Conservation (phyloP, 2,329 filamentous ascomycete species). For the Penicillium decumbens region DNA sequence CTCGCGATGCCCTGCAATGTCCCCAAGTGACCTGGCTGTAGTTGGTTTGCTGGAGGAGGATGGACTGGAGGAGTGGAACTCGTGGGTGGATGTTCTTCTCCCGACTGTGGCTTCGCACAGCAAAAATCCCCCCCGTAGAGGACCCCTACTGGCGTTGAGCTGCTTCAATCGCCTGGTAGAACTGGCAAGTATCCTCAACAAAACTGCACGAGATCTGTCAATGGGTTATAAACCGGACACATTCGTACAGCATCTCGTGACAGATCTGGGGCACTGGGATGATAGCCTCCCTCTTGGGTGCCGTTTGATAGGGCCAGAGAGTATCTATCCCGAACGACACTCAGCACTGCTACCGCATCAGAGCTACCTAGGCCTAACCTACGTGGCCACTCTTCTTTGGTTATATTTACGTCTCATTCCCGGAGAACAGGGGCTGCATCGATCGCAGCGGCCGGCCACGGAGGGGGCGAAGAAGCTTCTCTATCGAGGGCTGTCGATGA, state of each 20-base stretch:
- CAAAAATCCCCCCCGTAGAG: conserved; percentile 30
- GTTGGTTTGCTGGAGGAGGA: conserved; percentile 58
- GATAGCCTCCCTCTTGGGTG: conserved; percentile 35
- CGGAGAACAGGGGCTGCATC: conserved; percentile 29
- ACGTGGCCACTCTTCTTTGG: conserved; percentile 35
- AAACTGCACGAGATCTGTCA: conserved; percentile 30
- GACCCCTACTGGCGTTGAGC: conserved; percentile 46
- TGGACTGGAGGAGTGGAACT: conserved; percentile 69
- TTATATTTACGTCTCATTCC: conserved; percentile 34
- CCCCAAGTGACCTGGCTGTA: conserved; percentile 44
- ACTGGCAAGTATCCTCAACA: conserved; percentile 36
- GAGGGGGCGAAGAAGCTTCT: conserved; percentile 38
- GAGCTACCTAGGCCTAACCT: conserved; percentile 36
- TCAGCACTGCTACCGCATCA: conserved; percentile 39
- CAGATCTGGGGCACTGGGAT: conserved; percentile 37
- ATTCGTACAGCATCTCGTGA: conserved; percentile 35
- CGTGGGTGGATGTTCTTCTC: conserved; percentile 55
- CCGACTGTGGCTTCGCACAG: conserved; percentile 27
- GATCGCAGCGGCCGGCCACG: conserved; percentile 30
- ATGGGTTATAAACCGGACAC: conserved; percentile 26
- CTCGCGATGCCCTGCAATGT: conserved; percentile 44
- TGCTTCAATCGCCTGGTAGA: conserved; percentile 52
- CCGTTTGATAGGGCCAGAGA: conserved; percentile 35
- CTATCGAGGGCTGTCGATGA: conserved; percentile 32
- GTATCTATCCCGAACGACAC: conserved; percentile 35